Conservation (phyloP, 1,284 basidiomycete genomes). For the Thecaphora frezii region DNA sequence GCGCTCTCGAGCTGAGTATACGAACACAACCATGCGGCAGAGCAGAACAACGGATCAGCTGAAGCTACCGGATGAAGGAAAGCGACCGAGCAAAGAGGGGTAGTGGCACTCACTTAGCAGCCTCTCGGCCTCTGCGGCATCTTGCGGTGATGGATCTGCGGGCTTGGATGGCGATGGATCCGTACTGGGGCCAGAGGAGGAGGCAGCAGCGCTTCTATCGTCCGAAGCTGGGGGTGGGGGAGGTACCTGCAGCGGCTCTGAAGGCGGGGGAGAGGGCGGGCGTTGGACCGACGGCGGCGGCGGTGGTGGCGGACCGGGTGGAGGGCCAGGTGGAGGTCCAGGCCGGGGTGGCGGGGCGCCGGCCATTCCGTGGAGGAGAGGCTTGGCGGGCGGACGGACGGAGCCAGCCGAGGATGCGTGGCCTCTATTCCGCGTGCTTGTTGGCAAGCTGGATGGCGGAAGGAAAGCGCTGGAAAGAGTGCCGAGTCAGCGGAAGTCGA, state of each 20-base stretch:
- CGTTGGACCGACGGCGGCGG: constrained; percentile 12
- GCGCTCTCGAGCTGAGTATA: constrained; percentile 33
- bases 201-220: background rate
- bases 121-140: constrained; percentile 12
- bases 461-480: no score
- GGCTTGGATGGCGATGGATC: background rate
- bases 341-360: constrained; percentile 13
- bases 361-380: no score
- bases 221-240: background rate
- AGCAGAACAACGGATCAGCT: no score
- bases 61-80: no score
- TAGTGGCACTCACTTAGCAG: constrained; percentile 4
- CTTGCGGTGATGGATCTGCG: background rate
- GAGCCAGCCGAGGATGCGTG: no score
- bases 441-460: no score
- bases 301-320: constrained; percentile 27
- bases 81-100: no score
- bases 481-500: no score
- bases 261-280: background rate
- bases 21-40: background rate
- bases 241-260: background rate
- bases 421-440: no score
- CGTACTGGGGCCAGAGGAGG: background rate
- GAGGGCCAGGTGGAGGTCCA: constrained; percentile 22
- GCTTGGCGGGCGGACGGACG: no score